Evolutionary conservation across 768 basidiomycete species (phyloP).

Genomic region (Termitomyces sp.): DNA sequence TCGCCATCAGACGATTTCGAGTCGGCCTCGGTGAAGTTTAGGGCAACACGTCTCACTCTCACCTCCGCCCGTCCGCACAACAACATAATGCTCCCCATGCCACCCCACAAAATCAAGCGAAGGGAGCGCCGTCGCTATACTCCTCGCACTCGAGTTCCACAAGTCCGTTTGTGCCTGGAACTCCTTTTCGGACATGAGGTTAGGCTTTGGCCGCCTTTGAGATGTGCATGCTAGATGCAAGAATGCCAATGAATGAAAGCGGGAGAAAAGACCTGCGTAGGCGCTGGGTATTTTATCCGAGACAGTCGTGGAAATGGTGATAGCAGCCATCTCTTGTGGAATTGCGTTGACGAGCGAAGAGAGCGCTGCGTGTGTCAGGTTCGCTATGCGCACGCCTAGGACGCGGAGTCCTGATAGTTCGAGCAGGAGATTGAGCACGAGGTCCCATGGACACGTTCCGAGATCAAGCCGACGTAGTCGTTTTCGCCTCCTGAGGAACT

Average conservation of each 20-base stretch:
- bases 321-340: slow-evolving; percentile 49
- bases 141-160: slow-evolving; percentile 51
- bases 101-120: slow-evolving; percentile 68
- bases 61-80: slow-evolving; percentile 38
- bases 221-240: slow-evolving; percentile 54
- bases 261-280: slow-evolving; percentile 46
- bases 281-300: slow-evolving; percentile 53
- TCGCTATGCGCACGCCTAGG: slow-evolving; percentile 55
- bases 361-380: slow-evolving; percentile 39
- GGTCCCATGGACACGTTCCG: slow-evolving; percentile 65
- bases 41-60: slow-evolving; percentile 27
- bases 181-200: slow-evolving; percentile 58
- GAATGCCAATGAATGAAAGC: slow-evolving; percentile 53
- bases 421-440: slow-evolving; percentile 50
- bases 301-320: slow-evolving; percentile 50
- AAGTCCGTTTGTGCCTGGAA: slow-evolving; percentile 56
- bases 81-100: slow-evolving; percentile 71
- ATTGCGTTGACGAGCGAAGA: slow-evolving; percentile 38
- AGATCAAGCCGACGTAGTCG: slow-evolving; percentile 57
- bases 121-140: slow-evolving; percentile 48
- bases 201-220: slow-evolving; percentile 52
- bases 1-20: slow-evolving; percentile 50
- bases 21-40: slow-evolving; percentile 50
- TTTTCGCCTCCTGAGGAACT: slow-evolving; percentile 49
- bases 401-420: slow-evolving; percentile 52